Evolutionary conservation across 257 asterid species (phyloP).

Genomic region (Pogostemon cablin): DNA sequence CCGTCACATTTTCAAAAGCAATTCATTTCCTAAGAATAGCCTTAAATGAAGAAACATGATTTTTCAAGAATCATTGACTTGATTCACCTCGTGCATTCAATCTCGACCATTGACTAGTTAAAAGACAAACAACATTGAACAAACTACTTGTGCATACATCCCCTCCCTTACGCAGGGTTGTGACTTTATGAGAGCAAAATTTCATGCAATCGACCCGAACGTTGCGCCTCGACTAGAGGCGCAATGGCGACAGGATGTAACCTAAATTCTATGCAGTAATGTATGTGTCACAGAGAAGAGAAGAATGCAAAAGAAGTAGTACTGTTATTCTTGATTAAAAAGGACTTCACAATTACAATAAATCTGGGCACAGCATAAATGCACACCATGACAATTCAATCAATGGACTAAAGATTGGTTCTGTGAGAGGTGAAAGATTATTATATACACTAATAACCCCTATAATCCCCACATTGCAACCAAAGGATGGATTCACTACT

Average conservation of each 20-base stretch:
- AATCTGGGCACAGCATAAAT: conserved; percentile 24
- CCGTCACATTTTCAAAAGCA: not conserved
- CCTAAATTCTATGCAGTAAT: not conserved
- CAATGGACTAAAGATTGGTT: conserved; percentile 27
- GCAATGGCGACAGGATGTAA: no score
- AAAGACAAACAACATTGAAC: not conserved
- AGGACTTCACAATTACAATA: conserved; percentile 29
- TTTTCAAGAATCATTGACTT: not conserved
- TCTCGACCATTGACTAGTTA: not conserved
- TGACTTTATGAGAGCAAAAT: no score
- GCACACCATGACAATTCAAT: conserved; percentile 35
- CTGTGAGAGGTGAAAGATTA: conserved; percentile 30
- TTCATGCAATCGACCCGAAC: no score
- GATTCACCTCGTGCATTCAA: not conserved
- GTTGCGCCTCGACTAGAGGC: no score
- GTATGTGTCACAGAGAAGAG: not conserved
- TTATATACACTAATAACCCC: conserved; percentile 41
- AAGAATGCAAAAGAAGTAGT: not conserved
- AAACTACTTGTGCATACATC: no score
- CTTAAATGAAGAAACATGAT: not conserved
- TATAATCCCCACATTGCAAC: conserved; percentile 35
- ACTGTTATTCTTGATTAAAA: conserved; percentile 22
- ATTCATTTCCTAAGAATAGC: not conserved
- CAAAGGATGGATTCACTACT: conserved; percentile 16
- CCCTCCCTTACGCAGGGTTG: no score